A percentile compares a stretch with the other conserved stretches of the same genome.
Evolutionary conservation across 805 yeast genomes (phyloP).

Genomic region (Kluyveromyces lactis): DNA sequence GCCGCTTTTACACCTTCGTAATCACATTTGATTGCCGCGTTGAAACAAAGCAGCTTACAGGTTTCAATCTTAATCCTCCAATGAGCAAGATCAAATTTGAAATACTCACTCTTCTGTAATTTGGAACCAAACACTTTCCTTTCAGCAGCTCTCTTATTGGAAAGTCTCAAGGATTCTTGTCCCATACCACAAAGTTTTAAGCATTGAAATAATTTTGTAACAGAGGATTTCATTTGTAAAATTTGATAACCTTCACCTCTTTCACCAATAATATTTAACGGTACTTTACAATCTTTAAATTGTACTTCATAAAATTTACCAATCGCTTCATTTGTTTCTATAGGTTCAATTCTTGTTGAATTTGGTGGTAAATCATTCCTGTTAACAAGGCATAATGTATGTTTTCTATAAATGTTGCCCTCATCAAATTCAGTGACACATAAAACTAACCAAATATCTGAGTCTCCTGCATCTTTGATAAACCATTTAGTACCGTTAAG

Average conservation of each 20-base stretch:
- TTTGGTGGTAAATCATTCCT: slow-evolving; percentile 1
- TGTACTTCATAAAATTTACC: slow-evolving; percentile 43
- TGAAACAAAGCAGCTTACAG: slow-evolving; percentile 45
- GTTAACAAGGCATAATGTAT: slow-evolving; percentile 49
- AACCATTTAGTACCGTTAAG: slow-evolving; percentile 61
- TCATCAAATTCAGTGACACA: slow-evolving; percentile 22
- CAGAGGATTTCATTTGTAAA: slow-evolving; percentile 57
- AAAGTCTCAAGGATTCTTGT: slow-evolving; percentile 42
- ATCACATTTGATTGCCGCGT: slow-evolving; percentile 56
- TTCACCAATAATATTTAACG: slow-evolving; percentile 34
- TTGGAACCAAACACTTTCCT: slow-evolving; percentile 46
- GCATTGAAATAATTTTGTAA: slow-evolving; percentile 66
- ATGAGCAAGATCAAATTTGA: slow-evolving; percentile 42
- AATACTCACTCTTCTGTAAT: slow-evolving; percentile 43
- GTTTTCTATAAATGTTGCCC: slow-evolving; percentile 38
- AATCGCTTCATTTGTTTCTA: slow-evolving; percentile 18
- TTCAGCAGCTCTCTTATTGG: slow-evolving; percentile 43
- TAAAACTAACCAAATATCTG: slow-evolving; percentile 20
- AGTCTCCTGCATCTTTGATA: slow-evolving; percentile 62
- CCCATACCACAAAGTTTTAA: slow-evolving; percentile 58
- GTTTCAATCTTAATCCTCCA: slow-evolving; percentile 45
- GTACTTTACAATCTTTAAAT: slow-evolving; percentile 42
- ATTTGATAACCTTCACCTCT: slow-evolving; percentile 56
- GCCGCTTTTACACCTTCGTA: slow-evolving; percentile 46
- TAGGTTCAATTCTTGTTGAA: neutral